phyloP scores from a whole-genome alignment of 495 filamentous ascomycete genomes.

The Xylaria nigripes region DNA sequence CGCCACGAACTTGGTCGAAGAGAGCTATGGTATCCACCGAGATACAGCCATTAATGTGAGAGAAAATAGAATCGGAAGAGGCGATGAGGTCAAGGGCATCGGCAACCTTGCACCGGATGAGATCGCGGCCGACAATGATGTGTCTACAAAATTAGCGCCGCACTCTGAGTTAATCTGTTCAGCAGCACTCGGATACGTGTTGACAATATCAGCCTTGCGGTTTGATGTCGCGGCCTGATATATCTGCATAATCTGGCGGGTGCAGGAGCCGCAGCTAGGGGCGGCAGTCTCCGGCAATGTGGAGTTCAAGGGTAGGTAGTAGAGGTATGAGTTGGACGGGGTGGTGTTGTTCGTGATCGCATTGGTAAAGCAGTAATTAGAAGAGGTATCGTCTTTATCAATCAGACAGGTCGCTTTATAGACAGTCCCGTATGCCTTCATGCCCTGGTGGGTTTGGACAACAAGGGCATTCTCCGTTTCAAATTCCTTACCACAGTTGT shows the following conservation, averaged over 20 bases:
- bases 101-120: constrained; percentile 7
- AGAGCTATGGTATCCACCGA: constrained; percentile 4
- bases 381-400: constrained; percentile 38
- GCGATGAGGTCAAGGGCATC: constrained; percentile 8
- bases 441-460: constrained; percentile 59
- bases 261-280: constrained; percentile 63
- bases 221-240: constrained; percentile 56
- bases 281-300: constrained; percentile 50
- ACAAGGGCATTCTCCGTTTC: constrained; percentile 58
- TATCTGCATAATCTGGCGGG: constrained; percentile 60
- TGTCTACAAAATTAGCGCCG: constrained; percentile 54
- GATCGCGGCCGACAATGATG: constrained; percentile 43
- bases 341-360: constrained; percentile 68
- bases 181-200: constrained; percentile 56
- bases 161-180: constrained; percentile 57
- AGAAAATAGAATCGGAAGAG: constrained; percentile 17
- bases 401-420: constrained; percentile 71
- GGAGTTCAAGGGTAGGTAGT: constrained; percentile 76
- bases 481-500: constrained; percentile 67
- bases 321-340: constrained; percentile 63
- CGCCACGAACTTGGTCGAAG: neutral
- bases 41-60: constrained; percentile 1
- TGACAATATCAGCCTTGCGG: constrained; percentile 46
- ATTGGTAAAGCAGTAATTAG: constrained; percentile 69
- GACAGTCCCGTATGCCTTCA: constrained; percentile 64